A percentile compares a stretch with the other conserved stretches of the same genome.
Conservation (phyloP, 1,284 basidiomycete species). For the Trametes sp. region DNA sequence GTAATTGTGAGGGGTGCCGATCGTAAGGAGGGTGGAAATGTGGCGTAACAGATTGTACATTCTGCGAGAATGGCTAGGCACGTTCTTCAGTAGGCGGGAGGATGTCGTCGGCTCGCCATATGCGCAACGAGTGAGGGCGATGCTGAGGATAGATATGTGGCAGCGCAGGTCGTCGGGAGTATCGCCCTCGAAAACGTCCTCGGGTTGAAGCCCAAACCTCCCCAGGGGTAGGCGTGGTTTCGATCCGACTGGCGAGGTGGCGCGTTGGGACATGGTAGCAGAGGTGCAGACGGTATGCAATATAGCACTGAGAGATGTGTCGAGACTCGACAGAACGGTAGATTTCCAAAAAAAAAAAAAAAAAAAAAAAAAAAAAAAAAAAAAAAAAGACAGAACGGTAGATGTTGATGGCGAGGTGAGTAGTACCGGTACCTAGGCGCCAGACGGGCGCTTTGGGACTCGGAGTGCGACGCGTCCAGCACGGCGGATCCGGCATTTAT, state of each 20-base stretch:
- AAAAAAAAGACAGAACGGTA: too few species aligned
- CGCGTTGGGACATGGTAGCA: not conserved
- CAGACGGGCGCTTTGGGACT: too few species aligned
- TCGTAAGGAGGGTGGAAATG: not conserved
- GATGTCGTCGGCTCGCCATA: not conserved
- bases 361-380: too few species aligned
- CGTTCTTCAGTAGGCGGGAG: not conserved
- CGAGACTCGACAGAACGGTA: too few species aligned
- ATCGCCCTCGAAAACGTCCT: not conserved
- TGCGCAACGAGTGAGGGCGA: not conserved
- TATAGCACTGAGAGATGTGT: too few species aligned
- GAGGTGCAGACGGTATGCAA: too few species aligned
- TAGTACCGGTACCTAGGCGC: too few species aligned
- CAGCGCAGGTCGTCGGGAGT: not conserved
- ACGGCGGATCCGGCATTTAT: too few species aligned
- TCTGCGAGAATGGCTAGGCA: not conserved
- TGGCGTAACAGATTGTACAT: not conserved
- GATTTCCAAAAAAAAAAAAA: too few species aligned
- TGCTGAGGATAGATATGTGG: not conserved
- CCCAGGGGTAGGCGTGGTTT: too few species aligned
- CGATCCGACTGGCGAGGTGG: not conserved
- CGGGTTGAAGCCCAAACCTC: not conserved
- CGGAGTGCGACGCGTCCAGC: too few species aligned
- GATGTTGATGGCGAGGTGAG: too few species aligned
- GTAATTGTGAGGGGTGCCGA: not conserved